These are phyloP conservation scores for Mucor plumbeus DNA, from an alignment of 371 early-diverging fungal species.

Conservation along the genomic window DNA sequence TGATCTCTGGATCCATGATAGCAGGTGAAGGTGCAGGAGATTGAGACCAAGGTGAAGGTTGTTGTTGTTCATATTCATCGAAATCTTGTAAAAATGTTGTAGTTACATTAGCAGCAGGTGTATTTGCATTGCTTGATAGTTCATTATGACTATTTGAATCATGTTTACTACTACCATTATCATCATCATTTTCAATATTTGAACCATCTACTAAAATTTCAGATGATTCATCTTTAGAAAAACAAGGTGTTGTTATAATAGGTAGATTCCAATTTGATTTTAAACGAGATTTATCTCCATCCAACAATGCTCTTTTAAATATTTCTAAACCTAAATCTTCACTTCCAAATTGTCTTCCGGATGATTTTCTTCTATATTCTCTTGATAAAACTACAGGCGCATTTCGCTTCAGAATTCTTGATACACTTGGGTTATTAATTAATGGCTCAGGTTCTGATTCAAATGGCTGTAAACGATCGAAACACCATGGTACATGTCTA, in stretches of 20 bases:
- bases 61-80: constrained; percentile 57
- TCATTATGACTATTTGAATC: constrained; percentile 1
- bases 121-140: constrained; percentile 15
- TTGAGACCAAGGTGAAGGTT: constrained; percentile 68
- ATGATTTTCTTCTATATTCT: constrained; percentile 53
- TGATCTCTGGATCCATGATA: constrained; percentile 64
- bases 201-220: constrained; percentile 46
- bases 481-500: constrained; percentile 47
- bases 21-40: constrained; percentile 68
- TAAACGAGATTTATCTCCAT: constrained; percentile 33
- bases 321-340: constrained; percentile 35
- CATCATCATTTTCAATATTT: constrained; percentile 29
- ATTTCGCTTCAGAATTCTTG: constrained; percentile 54
- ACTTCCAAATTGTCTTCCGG: constrained; percentile 17
- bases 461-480: constrained; percentile 59
- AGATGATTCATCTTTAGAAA: constrained; percentile 37
- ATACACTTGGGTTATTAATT: constrained; percentile 55
- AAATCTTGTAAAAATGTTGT: constrained; percentile 38
- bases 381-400: constrained; percentile 60
- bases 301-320: constrained; percentile 46
- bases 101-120: constrained; percentile 10
- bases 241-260: constrained; percentile 42
- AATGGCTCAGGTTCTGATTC: constrained; percentile 64
- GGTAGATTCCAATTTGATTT: constrained; percentile 33
- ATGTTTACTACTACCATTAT: constrained; percentile 19